phyloP scores from a whole-genome alignment of 2,329 filamentous ascomycete species.

The Verticillium nonalfalfae region DNA sequence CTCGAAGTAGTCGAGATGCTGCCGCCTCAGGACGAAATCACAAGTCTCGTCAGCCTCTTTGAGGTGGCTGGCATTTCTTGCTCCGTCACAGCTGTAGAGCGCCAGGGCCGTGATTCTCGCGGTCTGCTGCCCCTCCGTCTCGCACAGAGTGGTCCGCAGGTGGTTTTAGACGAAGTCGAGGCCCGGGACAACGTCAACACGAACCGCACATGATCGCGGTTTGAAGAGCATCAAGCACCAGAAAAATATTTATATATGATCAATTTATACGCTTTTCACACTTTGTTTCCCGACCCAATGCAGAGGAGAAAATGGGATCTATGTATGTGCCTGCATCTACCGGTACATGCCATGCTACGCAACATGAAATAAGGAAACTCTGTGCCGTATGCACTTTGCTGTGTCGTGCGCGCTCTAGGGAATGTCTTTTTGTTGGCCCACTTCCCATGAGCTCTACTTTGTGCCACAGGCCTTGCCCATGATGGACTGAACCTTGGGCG shows the following conservation, averaged over 20 bases:
- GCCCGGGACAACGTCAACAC: background rate
- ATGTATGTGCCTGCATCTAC: background rate
- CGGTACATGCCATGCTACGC: no score
- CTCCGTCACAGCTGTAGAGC: background rate
- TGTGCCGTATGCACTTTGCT: background rate
- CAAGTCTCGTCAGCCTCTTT: background rate
- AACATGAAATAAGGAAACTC: background rate
- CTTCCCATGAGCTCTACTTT: background rate
- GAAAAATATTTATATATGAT: no score
- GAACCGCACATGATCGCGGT: no score
- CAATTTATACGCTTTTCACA: no score
- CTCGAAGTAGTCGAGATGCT: background rate
- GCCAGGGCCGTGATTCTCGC: background rate
- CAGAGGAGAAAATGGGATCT: no score
- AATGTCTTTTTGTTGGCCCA: no score
- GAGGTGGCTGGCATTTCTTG: background rate
- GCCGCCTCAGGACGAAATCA: background rate
- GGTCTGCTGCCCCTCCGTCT: background rate
- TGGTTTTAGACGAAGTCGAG: background rate
- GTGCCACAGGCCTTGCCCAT: background rate
- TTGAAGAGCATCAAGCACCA: no score
- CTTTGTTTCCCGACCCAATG: no score
- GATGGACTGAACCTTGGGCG: background rate
- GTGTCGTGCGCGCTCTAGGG: no score
- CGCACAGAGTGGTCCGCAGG: background rate